phyloP scores from a whole-genome alignment of 1,284 basidiomycete species.

The Golubevia sp. region DNA sequence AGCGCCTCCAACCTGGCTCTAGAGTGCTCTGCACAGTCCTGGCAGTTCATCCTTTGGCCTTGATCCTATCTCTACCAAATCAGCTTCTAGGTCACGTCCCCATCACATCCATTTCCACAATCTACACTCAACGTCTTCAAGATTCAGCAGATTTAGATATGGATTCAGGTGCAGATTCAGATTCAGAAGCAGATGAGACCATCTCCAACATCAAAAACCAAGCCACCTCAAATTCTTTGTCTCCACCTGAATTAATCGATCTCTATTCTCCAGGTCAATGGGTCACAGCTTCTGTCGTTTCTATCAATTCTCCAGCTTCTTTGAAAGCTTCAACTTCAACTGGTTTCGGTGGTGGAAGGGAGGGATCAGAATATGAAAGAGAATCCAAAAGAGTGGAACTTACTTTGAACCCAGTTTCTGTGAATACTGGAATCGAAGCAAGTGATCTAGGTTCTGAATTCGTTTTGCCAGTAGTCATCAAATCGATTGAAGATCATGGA shows the following conservation, averaged over 20 bases:
- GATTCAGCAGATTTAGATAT: conserved; percentile 67
- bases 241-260: conserved; percentile 11
- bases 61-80: conserved; percentile 90
- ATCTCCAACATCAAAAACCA: conserved; percentile 1
- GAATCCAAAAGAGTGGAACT: conserved; percentile 72
- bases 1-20: conserved; percentile 84
- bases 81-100: conserved; percentile 94
- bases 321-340: conserved; percentile 2
- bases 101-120: conserved; percentile 87
- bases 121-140: conserved; percentile 73
- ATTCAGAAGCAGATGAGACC: conserved; percentile 53
- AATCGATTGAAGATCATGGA: conserved; percentile 91
- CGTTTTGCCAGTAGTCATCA: conserved; percentile 56
- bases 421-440: conserved; percentile 81
- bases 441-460: conserved; percentile 70
- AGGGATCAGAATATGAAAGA: conserved; percentile 56
- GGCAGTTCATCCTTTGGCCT: conserved; percentile 83
- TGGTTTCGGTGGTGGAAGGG: conserved; percentile 18
- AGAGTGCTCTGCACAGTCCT: conserved; percentile 84
- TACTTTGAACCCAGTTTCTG: conserved; percentile 79
- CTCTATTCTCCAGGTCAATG: conserved; percentile 55
- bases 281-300: conserved; percentile 46
- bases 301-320: conserved; percentile 17
- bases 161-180: conserved; percentile 64
- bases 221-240: not conserved